phyloP scores from a whole-genome alignment of 2,329 filamentous ascomycete genomes.

The Fusarium decemcellulare region DNA sequence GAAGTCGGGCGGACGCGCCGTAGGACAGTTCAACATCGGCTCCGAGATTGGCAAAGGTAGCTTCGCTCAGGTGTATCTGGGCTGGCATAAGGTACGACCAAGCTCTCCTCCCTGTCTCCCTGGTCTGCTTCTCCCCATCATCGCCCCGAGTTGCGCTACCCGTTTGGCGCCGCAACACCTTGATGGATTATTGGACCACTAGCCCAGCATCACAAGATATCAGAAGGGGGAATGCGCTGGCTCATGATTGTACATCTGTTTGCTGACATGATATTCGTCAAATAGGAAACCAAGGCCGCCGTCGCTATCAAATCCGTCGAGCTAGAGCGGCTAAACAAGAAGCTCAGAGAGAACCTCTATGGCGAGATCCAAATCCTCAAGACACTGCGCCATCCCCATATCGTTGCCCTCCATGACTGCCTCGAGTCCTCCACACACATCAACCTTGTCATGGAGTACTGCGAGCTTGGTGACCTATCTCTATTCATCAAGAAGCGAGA shows the following conservation, averaged over 20 bases:
- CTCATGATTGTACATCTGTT: background rate
- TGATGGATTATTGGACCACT: conserved; percentile 11
- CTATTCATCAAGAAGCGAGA: conserved; percentile 96
- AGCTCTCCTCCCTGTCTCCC: conserved; percentile 10
- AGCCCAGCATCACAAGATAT: conserved; percentile 8
- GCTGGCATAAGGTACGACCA: conserved; percentile 79
- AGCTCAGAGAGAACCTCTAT: conserved; percentile 95
- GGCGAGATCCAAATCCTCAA: conserved; percentile 97
- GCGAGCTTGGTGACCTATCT: conserved; percentile 93
- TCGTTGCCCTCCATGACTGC: conserved; percentile 96
- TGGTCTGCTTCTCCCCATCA: conserved; percentile 24
- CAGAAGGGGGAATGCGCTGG: background rate
- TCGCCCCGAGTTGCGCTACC: conserved; percentile 22
- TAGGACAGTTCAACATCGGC: conserved; percentile 86
- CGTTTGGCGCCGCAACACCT: conserved; percentile 17
- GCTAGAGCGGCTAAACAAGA: conserved; percentile 90
- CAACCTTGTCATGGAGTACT: conserved; percentile 99
- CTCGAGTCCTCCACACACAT: conserved; percentile 89
- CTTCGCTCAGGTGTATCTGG: conserved; percentile 95
- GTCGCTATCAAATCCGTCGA: conserved; percentile 99
- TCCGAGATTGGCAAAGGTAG: conserved; percentile 97
- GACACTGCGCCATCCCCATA: conserved; percentile 93
- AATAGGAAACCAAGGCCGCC: conserved; percentile 81
- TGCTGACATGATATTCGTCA: conserved; percentile 25
- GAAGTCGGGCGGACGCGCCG: conserved; percentile 52